Conservation (phyloP, 2,329 filamentous ascomycete genomes). For the Orbilia oligospora region DNA sequence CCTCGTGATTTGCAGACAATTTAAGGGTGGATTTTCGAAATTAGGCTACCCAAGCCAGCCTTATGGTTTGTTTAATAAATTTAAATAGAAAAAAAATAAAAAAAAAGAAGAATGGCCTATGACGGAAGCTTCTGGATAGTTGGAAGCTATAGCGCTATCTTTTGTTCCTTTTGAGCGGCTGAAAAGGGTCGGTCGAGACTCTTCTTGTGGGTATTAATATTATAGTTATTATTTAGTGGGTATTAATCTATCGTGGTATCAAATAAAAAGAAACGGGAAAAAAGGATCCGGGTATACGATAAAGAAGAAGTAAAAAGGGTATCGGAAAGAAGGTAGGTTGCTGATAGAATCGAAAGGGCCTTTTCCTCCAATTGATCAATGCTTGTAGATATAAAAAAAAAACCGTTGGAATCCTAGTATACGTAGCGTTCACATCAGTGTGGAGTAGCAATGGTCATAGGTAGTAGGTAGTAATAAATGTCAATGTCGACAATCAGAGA, state of each 20-base stretch:
- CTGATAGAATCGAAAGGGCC: not conserved
- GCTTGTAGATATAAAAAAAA: not conserved
- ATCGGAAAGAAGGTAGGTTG: not conserved
- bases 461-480: not conserved
- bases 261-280: not conserved
- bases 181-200: conserved; percentile 1
- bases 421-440: not conserved
- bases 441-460: not conserved
- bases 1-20: not conserved
- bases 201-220: not conserved
- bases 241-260: not conserved
- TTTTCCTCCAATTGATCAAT: not conserved
- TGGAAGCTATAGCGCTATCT: not conserved
- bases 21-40: not conserved
- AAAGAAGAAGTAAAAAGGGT: conserved; percentile 2
- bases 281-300: not conserved
- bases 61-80: too few relatives aligned
- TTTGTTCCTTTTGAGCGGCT: not conserved
- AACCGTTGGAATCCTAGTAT: not conserved
- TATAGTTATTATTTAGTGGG: conserved; percentile 8
- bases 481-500: not conserved
- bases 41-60: not conserved
- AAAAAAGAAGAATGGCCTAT: not conserved
- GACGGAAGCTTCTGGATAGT: conserved; percentile 1
- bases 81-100: too few relatives aligned